Evolutionary conservation across 352 stramenopile genomes (phyloP).

Genomic region (Phytophthora pisi): DNA sequence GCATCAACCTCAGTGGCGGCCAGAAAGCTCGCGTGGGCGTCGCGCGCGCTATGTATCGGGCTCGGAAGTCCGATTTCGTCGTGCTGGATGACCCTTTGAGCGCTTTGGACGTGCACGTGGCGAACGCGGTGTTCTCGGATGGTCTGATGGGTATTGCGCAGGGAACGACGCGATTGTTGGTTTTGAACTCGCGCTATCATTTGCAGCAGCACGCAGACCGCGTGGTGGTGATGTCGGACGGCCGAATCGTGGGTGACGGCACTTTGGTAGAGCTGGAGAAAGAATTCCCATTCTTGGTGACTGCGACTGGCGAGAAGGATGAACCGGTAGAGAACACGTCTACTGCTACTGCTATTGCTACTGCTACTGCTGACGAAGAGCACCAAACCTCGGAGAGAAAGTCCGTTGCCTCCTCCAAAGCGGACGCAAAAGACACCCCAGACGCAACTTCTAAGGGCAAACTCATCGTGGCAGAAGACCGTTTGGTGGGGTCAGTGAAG

Average conservation of each 20-base stretch:
- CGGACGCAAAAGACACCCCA: slow-evolving; percentile 7
- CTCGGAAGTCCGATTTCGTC: slow-evolving; percentile 59
- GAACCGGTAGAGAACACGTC: not conserved
- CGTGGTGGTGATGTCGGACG: slow-evolving; percentile 78
- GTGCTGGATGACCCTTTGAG: slow-evolving; percentile 74
- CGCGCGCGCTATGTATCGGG: slow-evolving; percentile 61
- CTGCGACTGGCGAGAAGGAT: slow-evolving; percentile 2
- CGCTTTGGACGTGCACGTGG: slow-evolving; percentile 90
- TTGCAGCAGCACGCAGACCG: slow-evolving; percentile 69
- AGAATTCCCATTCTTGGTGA: slow-evolving; percentile 34
- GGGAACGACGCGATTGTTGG: slow-evolving; percentile 86
- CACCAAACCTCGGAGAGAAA: no score
- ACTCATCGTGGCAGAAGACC: slow-evolving; percentile 49
- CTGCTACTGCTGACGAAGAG: not conserved
- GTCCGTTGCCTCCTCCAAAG: not conserved
- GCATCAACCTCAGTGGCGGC: slow-evolving; percentile 86
- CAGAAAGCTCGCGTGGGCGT: slow-evolving; percentile 78
- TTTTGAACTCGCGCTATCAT: slow-evolving; percentile 94
- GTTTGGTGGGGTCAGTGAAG: slow-evolving; percentile 41
- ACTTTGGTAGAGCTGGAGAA: slow-evolving; percentile 66
- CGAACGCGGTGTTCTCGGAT: slow-evolving; percentile 91
- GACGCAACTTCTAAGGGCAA: slow-evolving; percentile 10
- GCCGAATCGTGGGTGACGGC: slow-evolving; percentile 82
- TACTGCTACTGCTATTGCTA: no score
- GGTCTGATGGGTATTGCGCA: slow-evolving; percentile 75